phyloP scores from a whole-genome alignment of 257 asterid species.

The Datura wrightii region DNA sequence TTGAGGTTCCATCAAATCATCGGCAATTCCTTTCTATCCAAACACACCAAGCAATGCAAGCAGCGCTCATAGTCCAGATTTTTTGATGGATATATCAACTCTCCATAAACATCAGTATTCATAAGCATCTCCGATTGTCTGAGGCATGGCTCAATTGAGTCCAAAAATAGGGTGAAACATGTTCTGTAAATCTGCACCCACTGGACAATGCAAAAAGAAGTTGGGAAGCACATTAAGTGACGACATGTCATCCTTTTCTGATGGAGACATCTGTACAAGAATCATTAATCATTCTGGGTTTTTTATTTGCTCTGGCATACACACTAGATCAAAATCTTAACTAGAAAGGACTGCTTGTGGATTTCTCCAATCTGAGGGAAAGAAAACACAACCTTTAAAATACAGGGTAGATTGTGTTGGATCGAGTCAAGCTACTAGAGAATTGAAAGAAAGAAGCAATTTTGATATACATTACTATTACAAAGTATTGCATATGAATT shows the following conservation, averaged over 20 bases:
- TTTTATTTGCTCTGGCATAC: neutral
- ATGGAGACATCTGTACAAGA: conserved; percentile 17
- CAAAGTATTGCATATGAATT: neutral
- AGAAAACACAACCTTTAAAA: conserved; percentile 15
- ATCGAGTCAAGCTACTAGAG: conserved; percentile 5
- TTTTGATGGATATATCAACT: neutral
- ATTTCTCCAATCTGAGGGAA: conserved; percentile 13
- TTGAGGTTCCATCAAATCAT: neutral
- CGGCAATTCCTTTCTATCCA: conserved; percentile 14
- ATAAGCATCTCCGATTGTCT: neutral
- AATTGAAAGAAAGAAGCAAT: neutral
- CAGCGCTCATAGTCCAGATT: neutral
- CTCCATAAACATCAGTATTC: neutral
- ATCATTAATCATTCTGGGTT: neutral
- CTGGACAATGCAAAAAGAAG: conserved; percentile 1
- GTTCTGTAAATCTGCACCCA: neutral
- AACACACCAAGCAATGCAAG: neutral
- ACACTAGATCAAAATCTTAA: neutral
- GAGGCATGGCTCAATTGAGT: neutral
- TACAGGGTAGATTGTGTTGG: neutral
- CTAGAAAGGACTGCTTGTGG: no score
- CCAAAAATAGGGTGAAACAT: neutral
- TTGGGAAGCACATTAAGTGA: neutral
- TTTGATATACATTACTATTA: neutral
- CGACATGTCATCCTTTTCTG: neutral